These are phyloP conservation scores for Mycena kentingensis DNA, from an alignment of 768 basidiomycete species.

Conservation along the genomic window DNA sequence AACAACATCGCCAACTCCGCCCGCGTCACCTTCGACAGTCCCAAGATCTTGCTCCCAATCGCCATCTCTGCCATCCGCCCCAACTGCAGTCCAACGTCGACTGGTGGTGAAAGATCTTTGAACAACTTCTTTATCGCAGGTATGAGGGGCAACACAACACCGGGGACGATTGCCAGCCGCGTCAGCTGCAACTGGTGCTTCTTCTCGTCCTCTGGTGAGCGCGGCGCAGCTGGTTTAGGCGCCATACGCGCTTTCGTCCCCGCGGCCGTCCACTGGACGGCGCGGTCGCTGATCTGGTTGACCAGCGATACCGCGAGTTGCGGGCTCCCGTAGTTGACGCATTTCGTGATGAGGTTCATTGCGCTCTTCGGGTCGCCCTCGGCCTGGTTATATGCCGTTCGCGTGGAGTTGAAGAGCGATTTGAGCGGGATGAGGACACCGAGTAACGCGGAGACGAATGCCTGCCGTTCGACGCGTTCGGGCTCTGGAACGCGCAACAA, in stretches of 20 bases:
- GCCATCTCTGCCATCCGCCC: background rate
- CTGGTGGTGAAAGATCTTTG: background rate
- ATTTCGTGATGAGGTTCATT: background rate
- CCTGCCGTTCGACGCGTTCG: background rate
- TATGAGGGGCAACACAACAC: background rate
- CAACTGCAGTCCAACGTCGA: background rate
- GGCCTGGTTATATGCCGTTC: background rate
- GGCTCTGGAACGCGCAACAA: background rate
- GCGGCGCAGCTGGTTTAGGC: background rate
- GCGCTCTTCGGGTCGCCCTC: background rate
- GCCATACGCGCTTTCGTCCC: background rate
- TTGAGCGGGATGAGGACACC: background rate
- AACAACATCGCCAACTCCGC: background rate
- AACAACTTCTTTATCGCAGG: background rate
- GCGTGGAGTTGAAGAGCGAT: background rate
- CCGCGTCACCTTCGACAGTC: background rate
- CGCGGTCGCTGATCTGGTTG: background rate
- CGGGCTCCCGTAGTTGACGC: slow-evolving; percentile 1
- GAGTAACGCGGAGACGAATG: background rate
- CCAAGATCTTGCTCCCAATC: background rate
- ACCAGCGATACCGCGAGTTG: background rate
- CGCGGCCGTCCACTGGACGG: background rate
- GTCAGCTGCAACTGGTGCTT: background rate
- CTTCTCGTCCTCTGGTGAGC: background rate
- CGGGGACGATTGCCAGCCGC: background rate